Conservation (phyloP, 768 basidiomycete species). For the Boletus reticulatus region DNA sequence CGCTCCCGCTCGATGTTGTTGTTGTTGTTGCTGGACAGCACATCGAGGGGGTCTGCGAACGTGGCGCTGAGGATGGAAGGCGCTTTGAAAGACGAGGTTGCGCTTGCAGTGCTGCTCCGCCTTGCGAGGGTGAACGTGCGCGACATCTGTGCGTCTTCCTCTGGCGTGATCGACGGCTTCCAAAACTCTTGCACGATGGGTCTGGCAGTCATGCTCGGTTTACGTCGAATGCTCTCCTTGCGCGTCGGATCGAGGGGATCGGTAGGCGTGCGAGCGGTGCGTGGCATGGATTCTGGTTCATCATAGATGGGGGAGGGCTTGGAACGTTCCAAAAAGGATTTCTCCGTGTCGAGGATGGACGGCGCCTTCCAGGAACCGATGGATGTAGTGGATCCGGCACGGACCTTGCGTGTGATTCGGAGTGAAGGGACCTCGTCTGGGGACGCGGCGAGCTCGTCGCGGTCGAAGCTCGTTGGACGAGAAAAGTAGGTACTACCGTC, state of each 20-base stretch:
- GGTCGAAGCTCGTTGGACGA: constrained; percentile 12
- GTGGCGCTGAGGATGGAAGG: constrained; percentile 40
- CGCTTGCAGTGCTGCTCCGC: constrained; percentile 49
- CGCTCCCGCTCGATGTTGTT: constrained; percentile 26
- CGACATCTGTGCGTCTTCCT: constrained; percentile 42
- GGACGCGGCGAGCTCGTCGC: constrained; percentile 17
- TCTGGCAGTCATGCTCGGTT: constrained; percentile 35
- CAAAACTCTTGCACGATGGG: constrained; percentile 45
- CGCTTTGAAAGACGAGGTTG: constrained; percentile 45
- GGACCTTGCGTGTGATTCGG: constrained; percentile 20
- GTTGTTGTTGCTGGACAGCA: background rate
- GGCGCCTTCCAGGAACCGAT: constrained; percentile 27
- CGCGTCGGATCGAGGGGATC: constrained; percentile 24
- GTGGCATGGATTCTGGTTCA: constrained; percentile 29
- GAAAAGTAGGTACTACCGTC: constrained; percentile 18
- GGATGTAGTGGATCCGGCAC: constrained; percentile 27
- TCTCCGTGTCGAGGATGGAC: constrained; percentile 23
- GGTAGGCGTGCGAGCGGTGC: constrained; percentile 17
- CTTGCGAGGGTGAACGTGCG: constrained; percentile 43
- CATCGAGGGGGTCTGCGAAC: constrained; percentile 30
- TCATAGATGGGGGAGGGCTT: constrained; percentile 21
- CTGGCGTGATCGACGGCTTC: constrained; percentile 46
- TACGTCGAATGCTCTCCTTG: constrained; percentile 28
- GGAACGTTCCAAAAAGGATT: constrained; percentile 19
- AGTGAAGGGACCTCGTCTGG: constrained; percentile 17